Percentiles rank a stretch among this genome's conserved stretches.
Evolutionary conservation across 441 rosid genomes (phyloP).

Genomic region (Viola pubescens): DNA sequence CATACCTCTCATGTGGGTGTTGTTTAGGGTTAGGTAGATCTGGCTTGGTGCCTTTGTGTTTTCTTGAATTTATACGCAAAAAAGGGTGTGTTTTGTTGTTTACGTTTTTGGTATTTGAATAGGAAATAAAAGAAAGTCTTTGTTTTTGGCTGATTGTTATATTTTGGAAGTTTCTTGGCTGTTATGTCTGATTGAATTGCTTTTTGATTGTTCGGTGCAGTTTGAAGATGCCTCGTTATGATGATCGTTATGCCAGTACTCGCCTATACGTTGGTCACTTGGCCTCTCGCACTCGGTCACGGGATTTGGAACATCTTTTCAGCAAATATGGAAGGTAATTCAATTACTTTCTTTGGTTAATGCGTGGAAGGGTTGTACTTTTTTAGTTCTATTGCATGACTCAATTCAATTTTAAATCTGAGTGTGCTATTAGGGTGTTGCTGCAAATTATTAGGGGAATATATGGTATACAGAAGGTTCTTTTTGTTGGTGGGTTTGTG

Average conservation of each 20-base stretch:
- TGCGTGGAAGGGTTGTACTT: too few relatives aligned
- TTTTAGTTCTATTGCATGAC: too few relatives aligned
- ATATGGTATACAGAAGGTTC: background rate
- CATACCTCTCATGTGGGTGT: too few relatives aligned
- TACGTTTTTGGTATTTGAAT: too few relatives aligned
- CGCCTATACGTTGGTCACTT: slow-evolving; percentile 66
- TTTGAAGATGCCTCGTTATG: slow-evolving; percentile 49
- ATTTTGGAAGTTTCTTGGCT: background rate
- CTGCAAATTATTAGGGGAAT: too few relatives aligned
- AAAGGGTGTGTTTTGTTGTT: too few relatives aligned
- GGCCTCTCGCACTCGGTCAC: slow-evolving; percentile 55
- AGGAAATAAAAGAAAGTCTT: too few relatives aligned
- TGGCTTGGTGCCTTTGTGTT: too few relatives aligned
- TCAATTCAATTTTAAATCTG: too few relatives aligned
- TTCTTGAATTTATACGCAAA: too few relatives aligned
- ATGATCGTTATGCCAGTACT: slow-evolving; percentile 47
- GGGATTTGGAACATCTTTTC: slow-evolving; percentile 76
- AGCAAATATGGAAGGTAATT: slow-evolving; percentile 69
- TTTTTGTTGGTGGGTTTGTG: background rate
- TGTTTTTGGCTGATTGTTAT: background rate
- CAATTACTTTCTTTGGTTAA: background rate
- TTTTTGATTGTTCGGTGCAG: slow-evolving; percentile 17
- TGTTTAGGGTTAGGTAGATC: too few relatives aligned
- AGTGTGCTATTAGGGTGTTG: too few relatives aligned
- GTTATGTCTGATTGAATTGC: background rate